Evolutionary conservation across 768 basidiomycete genomes (phyloP).

Genomic region (Boletus reticuloceps): DNA sequence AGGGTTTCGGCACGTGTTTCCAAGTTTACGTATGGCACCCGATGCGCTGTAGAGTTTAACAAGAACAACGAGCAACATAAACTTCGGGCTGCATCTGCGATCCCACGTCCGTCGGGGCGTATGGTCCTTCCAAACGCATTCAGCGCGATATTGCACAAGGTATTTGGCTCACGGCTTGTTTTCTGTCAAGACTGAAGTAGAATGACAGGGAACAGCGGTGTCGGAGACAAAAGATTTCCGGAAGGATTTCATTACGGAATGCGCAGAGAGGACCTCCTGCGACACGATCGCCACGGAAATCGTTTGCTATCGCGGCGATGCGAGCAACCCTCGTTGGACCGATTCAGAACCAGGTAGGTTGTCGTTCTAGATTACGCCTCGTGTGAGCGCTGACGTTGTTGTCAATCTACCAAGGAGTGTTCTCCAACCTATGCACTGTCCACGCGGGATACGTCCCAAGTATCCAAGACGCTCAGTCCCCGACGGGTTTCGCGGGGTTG

Average conservation of each 20-base stretch:
- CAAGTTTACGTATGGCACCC: conserved; percentile 39
- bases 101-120: conserved; percentile 33
- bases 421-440: conserved; percentile 22
- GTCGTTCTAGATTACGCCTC: neutral
- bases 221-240: conserved; percentile 32
- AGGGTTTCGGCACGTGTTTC: conserved; percentile 38
- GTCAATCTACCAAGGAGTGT: conserved; percentile 21
- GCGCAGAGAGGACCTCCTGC: conserved; percentile 26
- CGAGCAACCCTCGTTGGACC: conserved; percentile 26
- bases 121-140: conserved; percentile 33
- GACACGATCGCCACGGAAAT: conserved; percentile 30
- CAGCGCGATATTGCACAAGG: conserved; percentile 30
- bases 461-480: conserved; percentile 30
- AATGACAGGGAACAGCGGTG: conserved; percentile 24
- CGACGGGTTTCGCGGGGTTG: conserved; percentile 28
- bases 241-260: conserved; percentile 32
- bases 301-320: conserved; percentile 28
- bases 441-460: conserved; percentile 27
- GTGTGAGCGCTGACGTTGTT: neutral
- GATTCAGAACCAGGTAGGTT: conserved; percentile 29
- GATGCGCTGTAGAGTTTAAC: conserved; percentile 31
- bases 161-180: neutral
- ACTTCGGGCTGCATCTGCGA: conserved; percentile 23
- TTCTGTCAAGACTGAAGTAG: neutral
- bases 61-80: conserved; percentile 29